Evolutionary conservation across 1,139 yeast species (phyloP).

Genomic region (Scheffersomyces illinoinensis): DNA sequence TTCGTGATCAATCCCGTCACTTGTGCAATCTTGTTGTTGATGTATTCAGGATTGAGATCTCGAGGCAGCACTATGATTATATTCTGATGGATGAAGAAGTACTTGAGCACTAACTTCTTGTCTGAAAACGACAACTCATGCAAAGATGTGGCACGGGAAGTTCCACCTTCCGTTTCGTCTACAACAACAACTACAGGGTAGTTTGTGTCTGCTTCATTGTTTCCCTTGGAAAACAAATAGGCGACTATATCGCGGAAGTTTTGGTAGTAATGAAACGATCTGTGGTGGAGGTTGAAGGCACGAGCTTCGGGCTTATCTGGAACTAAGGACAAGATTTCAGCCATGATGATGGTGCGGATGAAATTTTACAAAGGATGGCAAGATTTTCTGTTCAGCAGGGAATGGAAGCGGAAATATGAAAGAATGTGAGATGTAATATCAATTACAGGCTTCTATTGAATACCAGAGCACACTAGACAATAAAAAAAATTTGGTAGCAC

Average conservation of each 20-base stretch:
- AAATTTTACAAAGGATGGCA: background rate
- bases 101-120: constrained; percentile 32
- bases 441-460: background rate
- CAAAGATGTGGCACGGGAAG: background rate
- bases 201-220: constrained; percentile 35
- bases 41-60: constrained; percentile 15
- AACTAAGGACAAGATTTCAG: background rate
- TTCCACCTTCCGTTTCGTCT: constrained; percentile 11
- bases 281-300: background rate
- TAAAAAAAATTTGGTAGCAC: background rate
- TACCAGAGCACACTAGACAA: background rate
- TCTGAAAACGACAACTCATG: constrained; percentile 22
- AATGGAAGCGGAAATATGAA: background rate
- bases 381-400: background rate
- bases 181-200: constrained; percentile 36
- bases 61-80: constrained; percentile 26
- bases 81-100: constrained; percentile 46
- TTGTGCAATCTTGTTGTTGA: constrained; percentile 29
- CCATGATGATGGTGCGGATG: background rate
- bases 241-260: constrained; percentile 2
- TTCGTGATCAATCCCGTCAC: constrained; percentile 28
- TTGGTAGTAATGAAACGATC: background rate
- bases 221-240: constrained; percentile 36
- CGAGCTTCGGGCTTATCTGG: background rate
- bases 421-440: background rate